Base-by-base conservation (phyloP, 1,284 basidiomycete genomes). In the Wolfiporia cocos region DNA sequence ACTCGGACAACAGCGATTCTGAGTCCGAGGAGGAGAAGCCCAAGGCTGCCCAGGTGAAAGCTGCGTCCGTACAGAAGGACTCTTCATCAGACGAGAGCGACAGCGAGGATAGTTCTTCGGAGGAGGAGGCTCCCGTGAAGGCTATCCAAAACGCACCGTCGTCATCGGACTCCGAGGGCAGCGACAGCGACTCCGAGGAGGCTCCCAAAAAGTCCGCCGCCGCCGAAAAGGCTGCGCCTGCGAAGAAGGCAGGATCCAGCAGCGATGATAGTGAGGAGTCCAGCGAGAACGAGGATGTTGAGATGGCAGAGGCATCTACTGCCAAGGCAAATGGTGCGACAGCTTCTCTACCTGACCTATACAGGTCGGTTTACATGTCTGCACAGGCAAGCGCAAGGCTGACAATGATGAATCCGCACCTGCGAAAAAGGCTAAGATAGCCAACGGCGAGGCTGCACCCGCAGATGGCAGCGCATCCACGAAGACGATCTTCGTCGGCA, bases 401-500 rank as follows among this genome's bases (percentile, higher is more conserved):
- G 81, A 84, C 17, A 79, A 81, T 34, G 74, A 77, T 33, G 65
- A 65, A 21, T 63, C 71, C 22, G 70, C 70, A 10, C 73, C 83
- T 29, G 66, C 80, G 37, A 97, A 97, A 76, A 97, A 95, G 69
- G 74, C 71, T 53, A 95, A 93, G 70, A 66, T 81, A 39, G 73
- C 68, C 32, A 73, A 80, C 48, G 79, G 71, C 41, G 65, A 69
- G 34, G 74, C 78, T 38, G 71, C 53, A 23, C 56, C 64, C 33
- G 63, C 67, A 34, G 68, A 68, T 22, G 67, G 62, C 32, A 58
- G 56, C 19, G 76, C 77, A 49, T 75, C 78, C 49, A 76, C 73
- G 36, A 85, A 77, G 61, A 86, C 83, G 40, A 78, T 98, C 57
- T 99, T 94, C 61, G 92, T 99, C 53, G 95, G 95, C 42, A 81